phyloP scores from a whole-genome alignment of 495 filamentous ascomycete genomes.

The Xylaria palmicola region DNA sequence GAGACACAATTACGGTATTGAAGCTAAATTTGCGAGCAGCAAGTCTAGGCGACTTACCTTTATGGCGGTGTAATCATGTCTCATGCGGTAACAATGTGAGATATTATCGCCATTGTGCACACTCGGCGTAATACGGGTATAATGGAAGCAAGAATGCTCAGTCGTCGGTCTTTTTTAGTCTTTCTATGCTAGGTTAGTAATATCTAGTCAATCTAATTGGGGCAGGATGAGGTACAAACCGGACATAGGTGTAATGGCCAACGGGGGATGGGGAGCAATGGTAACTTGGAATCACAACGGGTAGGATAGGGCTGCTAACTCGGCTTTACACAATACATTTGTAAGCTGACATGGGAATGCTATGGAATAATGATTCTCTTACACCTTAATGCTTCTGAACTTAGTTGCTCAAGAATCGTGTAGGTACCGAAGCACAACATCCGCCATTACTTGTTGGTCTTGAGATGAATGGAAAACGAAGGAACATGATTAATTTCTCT shows the following conservation, averaged over 20 bases:
- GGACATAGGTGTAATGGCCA: not conserved
- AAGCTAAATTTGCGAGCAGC: not conserved
- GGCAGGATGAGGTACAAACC: too few species aligned
- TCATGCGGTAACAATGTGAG: not conserved
- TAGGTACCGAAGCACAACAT: not conserved
- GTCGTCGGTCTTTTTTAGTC: not conserved
- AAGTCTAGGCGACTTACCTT: not conserved
- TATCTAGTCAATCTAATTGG: too few species aligned
- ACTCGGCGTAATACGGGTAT: not conserved
- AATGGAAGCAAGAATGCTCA: not conserved
- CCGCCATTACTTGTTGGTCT: too few species aligned
- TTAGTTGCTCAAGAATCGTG: not conserved
- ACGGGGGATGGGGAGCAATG: not conserved
- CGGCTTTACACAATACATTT: not conserved
- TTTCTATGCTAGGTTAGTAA: not conserved
- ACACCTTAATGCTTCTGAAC: too few species aligned
- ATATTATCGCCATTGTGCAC: not conserved
- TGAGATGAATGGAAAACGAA: too few species aligned
- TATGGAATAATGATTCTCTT: not conserved
- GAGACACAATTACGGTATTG: not conserved
- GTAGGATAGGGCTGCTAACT: not conserved
- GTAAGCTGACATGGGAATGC: slow-evolving; percentile 9
- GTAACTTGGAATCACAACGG: not conserved
- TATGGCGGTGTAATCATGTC: not conserved
- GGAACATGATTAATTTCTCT: not conserved